Percentiles rank a stretch among this genome's conserved stretches.
Conservation (phyloP, 2,329 filamentous ascomycete species). For the Hypoxylon sp. region DNA sequence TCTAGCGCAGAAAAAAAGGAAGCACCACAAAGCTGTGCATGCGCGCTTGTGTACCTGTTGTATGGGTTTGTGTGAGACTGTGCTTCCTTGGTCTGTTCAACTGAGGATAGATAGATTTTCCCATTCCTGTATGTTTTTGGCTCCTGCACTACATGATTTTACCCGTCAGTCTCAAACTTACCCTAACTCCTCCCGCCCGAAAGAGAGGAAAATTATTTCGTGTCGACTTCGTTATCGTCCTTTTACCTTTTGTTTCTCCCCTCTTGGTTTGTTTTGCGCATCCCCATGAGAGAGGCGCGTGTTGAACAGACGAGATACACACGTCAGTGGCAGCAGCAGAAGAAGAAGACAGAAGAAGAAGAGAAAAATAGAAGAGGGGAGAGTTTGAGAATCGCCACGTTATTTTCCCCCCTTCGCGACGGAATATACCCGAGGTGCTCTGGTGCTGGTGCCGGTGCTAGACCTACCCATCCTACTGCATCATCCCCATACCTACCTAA, state of each 20-base stretch:
- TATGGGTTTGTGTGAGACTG: constrained; percentile 41
- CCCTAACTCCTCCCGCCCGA: constrained; percentile 15
- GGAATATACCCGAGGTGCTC: constrained; percentile 30
- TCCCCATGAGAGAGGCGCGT: constrained; percentile 30
- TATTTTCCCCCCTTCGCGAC: constrained; percentile 11
- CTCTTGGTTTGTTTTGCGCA: constrained; percentile 9
- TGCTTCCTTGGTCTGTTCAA: constrained; percentile 34
- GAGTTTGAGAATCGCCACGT: constrained; percentile 8
- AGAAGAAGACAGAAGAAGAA: constrained; percentile 9
- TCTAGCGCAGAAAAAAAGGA: constrained; percentile 37
- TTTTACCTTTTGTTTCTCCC: constrained; percentile 7
- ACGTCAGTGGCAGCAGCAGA: constrained; percentile 24
- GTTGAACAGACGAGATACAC: constrained; percentile 26
- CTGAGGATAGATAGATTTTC: constrained; percentile 31
- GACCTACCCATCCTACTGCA: constrained; percentile 34
- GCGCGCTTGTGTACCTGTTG: constrained; percentile 42
- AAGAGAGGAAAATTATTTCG: constrained; percentile 22
- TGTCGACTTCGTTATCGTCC: constrained; percentile 28
- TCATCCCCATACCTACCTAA: constrained; percentile 36
- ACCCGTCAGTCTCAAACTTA: constrained; percentile 41
- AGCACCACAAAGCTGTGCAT: constrained; percentile 37
- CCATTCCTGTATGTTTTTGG: constrained; percentile 25
- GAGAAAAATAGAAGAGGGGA: constrained; percentile 8
- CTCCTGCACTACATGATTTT: constrained; percentile 43
- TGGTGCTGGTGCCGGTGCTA: constrained; percentile 17